Evolutionary conservation across 805 yeast genomes (phyloP).

Genomic region (Zygotorulaspora chibaensis): DNA sequence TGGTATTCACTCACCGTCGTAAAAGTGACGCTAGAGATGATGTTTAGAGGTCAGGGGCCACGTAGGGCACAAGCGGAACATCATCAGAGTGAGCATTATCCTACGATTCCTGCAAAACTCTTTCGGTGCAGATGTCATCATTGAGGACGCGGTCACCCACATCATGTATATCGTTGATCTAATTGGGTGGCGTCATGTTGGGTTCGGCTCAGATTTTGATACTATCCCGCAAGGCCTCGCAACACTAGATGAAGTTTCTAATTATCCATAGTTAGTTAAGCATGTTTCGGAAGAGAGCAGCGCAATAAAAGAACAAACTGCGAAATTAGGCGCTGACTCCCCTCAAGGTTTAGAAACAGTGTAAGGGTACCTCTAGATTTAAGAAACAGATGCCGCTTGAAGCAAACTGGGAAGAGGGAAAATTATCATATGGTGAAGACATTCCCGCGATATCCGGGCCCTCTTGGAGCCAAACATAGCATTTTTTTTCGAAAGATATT

Average conservation of each 20-base stretch:
- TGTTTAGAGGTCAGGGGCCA: slow-evolving; percentile 37
- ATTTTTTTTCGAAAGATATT: too few species aligned
- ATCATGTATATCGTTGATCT: slow-evolving; percentile 40
- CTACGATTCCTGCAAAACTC: slow-evolving; percentile 37
- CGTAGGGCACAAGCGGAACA: slow-evolving; percentile 47
- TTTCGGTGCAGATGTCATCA: slow-evolving; percentile 31
- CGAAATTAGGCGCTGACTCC: too few species aligned
- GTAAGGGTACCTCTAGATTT: too few species aligned
- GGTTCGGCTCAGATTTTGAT: slow-evolving; percentile 50
- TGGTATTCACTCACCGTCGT: slow-evolving; percentile 38
- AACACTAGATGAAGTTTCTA: slow-evolving; percentile 53
- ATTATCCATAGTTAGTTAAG: slow-evolving; percentile 47
- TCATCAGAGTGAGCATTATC: slow-evolving; percentile 45
- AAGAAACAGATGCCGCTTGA: too few species aligned
- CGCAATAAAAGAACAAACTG: slow-evolving; percentile 42
- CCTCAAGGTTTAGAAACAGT: too few species aligned
- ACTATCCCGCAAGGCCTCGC: slow-evolving; percentile 47
- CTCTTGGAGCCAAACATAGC: too few species aligned
- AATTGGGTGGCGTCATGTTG: slow-evolving; percentile 51
- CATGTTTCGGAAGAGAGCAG: slow-evolving; percentile 32
- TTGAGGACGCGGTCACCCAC: slow-evolving; percentile 47
- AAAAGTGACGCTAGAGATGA: slow-evolving; percentile 48
- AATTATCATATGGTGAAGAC: too few species aligned
- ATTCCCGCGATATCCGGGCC: too few species aligned
- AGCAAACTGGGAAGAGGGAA: too few species aligned